These are phyloP conservation scores for Domatiomyces globalis DNA, from an alignment of 2,329 filamentous ascomycete species.

Conservation along the genomic window DNA sequence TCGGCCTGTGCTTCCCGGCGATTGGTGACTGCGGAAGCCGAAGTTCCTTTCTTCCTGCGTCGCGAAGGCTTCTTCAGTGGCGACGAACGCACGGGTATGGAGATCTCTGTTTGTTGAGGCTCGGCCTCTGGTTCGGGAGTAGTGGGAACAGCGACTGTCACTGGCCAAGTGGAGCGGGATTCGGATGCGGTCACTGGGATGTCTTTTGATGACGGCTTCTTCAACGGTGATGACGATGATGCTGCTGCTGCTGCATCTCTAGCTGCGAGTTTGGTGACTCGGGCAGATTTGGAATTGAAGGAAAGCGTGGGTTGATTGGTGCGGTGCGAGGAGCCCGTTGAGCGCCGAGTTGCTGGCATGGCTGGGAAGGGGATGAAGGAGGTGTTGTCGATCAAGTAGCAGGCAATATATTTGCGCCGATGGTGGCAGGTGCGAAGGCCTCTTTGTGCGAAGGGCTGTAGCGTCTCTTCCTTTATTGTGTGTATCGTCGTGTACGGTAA, in stretches of 20 bases:
- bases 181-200: not conserved
- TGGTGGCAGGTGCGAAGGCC: not conserved
- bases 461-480: not conserved
- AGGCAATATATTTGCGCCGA: not conserved
- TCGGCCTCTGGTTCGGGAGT: slow-evolving; percentile 7
- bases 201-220: slow-evolving; percentile 24
- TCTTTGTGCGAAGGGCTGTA: not conserved
- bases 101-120: slow-evolving; percentile 4
- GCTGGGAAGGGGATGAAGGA: not conserved
- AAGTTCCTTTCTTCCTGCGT: slow-evolving; percentile 8
- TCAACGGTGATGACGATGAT: slow-evolving; percentile 9
- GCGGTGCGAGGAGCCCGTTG: slow-evolving; percentile 23
- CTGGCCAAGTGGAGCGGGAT: slow-evolving; percentile 14
- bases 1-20: slow-evolving; percentile 36
- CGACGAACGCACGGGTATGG: slow-evolving; percentile 6
- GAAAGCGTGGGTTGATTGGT: slow-evolving; percentile 46
- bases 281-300: slow-evolving; percentile 42
- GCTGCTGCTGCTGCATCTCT: slow-evolving; percentile 20
- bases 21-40: slow-evolving; percentile 20
- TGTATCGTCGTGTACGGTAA: not conserved
- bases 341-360: slow-evolving; percentile 22
- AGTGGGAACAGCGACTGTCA: slow-evolving; percentile 6
- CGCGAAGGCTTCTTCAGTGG: slow-evolving; percentile 18
- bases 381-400: not conserved
- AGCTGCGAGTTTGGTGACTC: slow-evolving; percentile 45